Base-by-base conservation (phyloP, 2,329 filamentous ascomycete genomes). In the Sphaerulina vaccinii region DNA sequence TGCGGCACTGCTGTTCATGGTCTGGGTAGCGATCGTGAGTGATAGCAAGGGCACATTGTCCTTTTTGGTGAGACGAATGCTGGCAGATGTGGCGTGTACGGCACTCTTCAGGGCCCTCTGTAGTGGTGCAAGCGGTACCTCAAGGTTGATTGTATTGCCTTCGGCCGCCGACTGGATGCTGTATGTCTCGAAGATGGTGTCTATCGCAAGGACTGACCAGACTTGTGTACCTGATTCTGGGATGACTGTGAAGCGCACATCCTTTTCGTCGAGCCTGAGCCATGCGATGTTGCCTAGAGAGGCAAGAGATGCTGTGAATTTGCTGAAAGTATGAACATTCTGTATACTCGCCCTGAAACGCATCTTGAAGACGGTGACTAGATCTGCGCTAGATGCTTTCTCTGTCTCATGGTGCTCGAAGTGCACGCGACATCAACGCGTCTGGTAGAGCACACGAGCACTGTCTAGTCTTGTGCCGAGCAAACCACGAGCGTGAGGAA, bases 151-250 rank as follows among this genome's bases (percentile, higher is more conserved):
- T 47, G 90, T 88, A 72, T 96, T 96, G 70, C 83, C 79, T 33
- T 77, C 76, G 41, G 90, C 86, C 44, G 88, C 88, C 43, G 91
- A 96, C 69, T 96, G 87, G 61, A 97, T 85, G 48, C 84, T 82
- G 74, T 95, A 96, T 60, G 79, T 77, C 67, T 90, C 81, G 70
- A 99, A 97, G 64, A 99, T 90, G 62, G 90, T 85, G 66, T 95
- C 88, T 35, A 66, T 64, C 1, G 59, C 55, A 2, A 68, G 57
- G 15, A 66, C 64, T 19, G 59, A 58, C 93, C 93, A 99, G 49
- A 97, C 92, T 77, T 97, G 92, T 7, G 90, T 95, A 54, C 93
- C 92, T 65, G 88, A 86, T 68, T 96, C 90, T 1, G 93, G 91
- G 56, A 97, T 92, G 65, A 97, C 88, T 54, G 93, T 97, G 74